phyloP scores from a whole-genome alignment of 1,139 yeast genomes.

The Keqinozyma sinolaborantium region DNA sequence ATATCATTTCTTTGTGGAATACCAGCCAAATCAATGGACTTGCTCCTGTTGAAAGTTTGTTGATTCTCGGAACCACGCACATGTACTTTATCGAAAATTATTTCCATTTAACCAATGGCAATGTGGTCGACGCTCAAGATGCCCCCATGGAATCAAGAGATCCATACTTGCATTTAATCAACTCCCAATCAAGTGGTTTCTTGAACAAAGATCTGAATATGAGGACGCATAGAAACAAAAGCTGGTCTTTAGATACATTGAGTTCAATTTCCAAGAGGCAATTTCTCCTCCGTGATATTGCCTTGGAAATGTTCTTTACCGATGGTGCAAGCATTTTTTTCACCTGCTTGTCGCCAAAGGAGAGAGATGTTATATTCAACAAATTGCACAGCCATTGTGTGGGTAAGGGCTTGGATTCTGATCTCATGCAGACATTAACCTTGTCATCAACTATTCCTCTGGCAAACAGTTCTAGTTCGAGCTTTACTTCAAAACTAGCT shows the following conservation, averaged over 20 bases:
- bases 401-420: slow-evolving; percentile 46
- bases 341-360: slow-evolving; percentile 49
- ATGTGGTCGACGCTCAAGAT: slow-evolving; percentile 65
- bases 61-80: slow-evolving; percentile 63
- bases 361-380: slow-evolving; percentile 54
- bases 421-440: slow-evolving; percentile 49
- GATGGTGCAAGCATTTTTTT: slow-evolving; percentile 67
- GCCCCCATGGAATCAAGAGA: slow-evolving; percentile 62
- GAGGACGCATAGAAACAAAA: slow-evolving; percentile 42
- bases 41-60: slow-evolving; percentile 67
- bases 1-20: slow-evolving; percentile 68
- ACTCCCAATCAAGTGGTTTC: slow-evolving; percentile 25
- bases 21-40: slow-evolving; percentile 71
- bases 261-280: slow-evolving; percentile 69
- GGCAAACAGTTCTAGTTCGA: slow-evolving; percentile 12
- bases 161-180: slow-evolving; percentile 59
- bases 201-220: slow-evolving; percentile 12
- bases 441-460: slow-evolving; percentile 32
- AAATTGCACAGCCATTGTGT: slow-evolving; percentile 45
- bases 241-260: slow-evolving; percentile 56
- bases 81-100: slow-evolving; percentile 69
- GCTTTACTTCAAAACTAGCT: slow-evolving; percentile 29
- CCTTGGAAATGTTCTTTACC: slow-evolving; percentile 69
- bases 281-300: slow-evolving; percentile 73
- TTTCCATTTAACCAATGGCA: slow-evolving; percentile 55